Percentiles rank a stretch among this genome's conserved stretches.
Conservation (phyloP, 768 basidiomycete genomes). For the Tubosaeta sp. region DNA sequence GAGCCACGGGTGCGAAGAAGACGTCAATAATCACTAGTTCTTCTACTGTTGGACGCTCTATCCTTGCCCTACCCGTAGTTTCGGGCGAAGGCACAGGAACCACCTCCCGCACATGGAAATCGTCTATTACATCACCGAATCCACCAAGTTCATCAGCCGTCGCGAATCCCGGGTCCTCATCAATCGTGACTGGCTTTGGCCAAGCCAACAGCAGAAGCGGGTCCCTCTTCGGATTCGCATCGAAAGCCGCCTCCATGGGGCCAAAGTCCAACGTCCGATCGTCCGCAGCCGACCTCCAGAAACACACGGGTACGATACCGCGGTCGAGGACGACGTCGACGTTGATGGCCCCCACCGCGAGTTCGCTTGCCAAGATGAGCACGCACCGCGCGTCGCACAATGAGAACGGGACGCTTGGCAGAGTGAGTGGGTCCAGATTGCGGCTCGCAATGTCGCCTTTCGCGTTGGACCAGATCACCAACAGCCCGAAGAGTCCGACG, state of each 20-base stretch:
- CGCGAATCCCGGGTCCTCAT: constrained; percentile 8
- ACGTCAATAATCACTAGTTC: constrained; percentile 15
- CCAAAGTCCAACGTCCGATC: constrained; percentile 18
- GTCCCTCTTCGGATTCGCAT: constrained; percentile 30
- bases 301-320: constrained; percentile 8
- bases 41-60: constrained; percentile 11
- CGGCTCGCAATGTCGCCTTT: constrained; percentile 10
- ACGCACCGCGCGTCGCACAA: constrained; percentile 15
- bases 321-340: constrained; percentile 40
- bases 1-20: constrained; percentile 19
- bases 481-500: constrained; percentile 24
- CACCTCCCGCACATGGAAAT: constrained; percentile 14
- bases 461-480: constrained; percentile 33
- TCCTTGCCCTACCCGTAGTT: constrained; percentile 9
- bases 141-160: constrained; percentile 8
- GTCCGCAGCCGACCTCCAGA: constrained; percentile 6
- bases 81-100: constrained; percentile 5
- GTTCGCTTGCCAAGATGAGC: constrained; percentile 62
- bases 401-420: constrained; percentile 14
- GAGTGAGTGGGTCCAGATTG: constrained; percentile 12
- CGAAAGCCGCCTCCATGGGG: constrained; percentile 33
- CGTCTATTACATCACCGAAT: constrained; percentile 19
- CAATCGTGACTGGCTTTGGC: constrained; percentile 16
- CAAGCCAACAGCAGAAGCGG: constrained; percentile 13
- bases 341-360: constrained; percentile 71